Percentiles rank a stretch among this genome's conserved stretches.
Evolutionary conservation across 2,329 filamentous ascomycete species (phyloP).

Genomic region (Colletotrichum sp.): DNA sequence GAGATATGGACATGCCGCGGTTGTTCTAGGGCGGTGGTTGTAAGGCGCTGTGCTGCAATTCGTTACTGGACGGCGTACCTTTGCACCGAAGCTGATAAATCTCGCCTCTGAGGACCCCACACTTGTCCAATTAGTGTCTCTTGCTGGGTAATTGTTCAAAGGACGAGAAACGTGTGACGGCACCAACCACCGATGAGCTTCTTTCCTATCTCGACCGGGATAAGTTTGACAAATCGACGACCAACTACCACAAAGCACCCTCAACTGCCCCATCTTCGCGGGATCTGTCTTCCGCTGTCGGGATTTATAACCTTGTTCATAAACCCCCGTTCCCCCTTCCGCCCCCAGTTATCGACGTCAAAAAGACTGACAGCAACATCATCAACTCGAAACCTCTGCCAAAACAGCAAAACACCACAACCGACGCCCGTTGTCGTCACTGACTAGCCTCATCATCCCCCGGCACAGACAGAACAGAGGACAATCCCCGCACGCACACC

Average conservation of each 20-base stretch:
- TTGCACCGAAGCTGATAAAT: neutral
- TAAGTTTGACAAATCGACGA: neutral
- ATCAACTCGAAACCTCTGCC: slow-evolving; percentile 6
- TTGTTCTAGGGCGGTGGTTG: neutral
- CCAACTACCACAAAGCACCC: neutral
- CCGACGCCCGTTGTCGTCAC: neutral
- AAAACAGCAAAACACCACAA: neutral
- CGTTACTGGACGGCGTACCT: neutral
- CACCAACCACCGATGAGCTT: neutral
- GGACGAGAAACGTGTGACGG: neutral
- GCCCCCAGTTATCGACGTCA: neutral
- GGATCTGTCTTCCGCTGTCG: neutral
- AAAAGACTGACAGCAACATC: neutral
- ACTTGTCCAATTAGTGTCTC: neutral
- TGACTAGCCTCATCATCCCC: neutral
- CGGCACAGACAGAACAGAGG: neutral
- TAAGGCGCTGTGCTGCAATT: neutral
- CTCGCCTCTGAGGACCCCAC: neutral
- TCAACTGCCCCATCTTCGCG: neutral
- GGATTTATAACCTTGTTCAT: neutral
- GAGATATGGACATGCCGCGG: neutral
- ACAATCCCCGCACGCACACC: neutral
- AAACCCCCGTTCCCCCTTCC: neutral
- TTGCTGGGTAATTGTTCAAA: neutral
- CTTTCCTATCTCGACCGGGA: neutral